Conservation (phyloP, 2,329 filamentous ascomycete species). For the Leptographium galeiforme region DNA sequence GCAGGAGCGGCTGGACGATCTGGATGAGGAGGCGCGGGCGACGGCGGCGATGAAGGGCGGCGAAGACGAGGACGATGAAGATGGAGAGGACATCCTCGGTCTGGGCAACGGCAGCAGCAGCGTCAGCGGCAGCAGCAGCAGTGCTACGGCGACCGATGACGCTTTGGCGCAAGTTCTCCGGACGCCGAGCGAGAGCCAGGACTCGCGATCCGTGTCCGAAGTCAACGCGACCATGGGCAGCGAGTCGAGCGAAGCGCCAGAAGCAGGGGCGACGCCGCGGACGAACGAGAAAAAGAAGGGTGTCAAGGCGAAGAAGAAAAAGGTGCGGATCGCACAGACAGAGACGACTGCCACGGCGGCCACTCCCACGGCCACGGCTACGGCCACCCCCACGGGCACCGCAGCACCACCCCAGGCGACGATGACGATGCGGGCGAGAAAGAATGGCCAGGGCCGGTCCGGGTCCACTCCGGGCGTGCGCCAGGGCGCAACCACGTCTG, state of each 20-base stretch:
- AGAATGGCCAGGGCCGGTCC: not conserved
- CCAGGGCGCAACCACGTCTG: slow-evolving; percentile 1
- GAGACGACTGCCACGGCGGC: not conserved
- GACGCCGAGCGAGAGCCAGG: slow-evolving; percentile 31
- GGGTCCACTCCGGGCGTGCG: not conserved
- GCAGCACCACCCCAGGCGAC: not conserved
- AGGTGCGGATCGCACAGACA: not conserved
- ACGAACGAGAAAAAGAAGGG: no score
- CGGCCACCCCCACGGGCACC: not conserved
- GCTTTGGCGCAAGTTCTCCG: slow-evolving; percentile 36
- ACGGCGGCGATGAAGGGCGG: slow-evolving; percentile 15
- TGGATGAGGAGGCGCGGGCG: slow-evolving; percentile 43
- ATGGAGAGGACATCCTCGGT: slow-evolving; percentile 22
- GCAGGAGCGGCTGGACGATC: slow-evolving; percentile 51
- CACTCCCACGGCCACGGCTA: not conserved
- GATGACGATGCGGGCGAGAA: not conserved
- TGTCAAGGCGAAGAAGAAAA: slow-evolving; percentile 9
- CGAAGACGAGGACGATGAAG: slow-evolving; percentile 23
- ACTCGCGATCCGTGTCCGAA: not conserved
- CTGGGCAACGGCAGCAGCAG: slow-evolving; percentile 32
- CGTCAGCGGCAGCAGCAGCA: not conserved
- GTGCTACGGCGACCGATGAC: slow-evolving; percentile 33
- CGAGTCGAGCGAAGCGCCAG: not conserved
- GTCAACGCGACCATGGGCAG: not conserved
- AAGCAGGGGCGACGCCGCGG: slow-evolving; percentile 18